Conservation (phyloP, 2,329 filamentous ascomycete genomes). For the Trichophyton mentagrophytes region DNA sequence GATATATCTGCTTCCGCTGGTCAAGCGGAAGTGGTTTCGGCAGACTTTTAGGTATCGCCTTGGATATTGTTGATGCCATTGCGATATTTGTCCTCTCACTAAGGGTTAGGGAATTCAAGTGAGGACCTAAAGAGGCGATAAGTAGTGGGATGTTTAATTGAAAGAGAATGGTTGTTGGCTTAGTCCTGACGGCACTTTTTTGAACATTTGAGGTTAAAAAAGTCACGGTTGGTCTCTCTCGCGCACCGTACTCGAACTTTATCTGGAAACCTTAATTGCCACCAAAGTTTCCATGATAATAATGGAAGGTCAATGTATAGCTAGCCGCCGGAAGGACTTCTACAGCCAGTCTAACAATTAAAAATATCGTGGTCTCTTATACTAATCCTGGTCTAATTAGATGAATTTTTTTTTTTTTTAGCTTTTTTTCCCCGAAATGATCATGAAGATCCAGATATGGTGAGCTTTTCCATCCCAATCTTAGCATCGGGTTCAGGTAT, state of each 20-base stretch:
- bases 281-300: neutral
- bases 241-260: neutral
- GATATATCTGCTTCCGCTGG: slow-evolving; percentile 33
- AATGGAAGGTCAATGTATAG: neutral
- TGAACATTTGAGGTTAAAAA: neutral
- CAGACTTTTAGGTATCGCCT: neutral
- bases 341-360: neutral
- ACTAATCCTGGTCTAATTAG: neutral
- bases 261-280: neutral
- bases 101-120: neutral
- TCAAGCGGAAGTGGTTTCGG: slow-evolving; percentile 8
- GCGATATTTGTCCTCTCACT: neutral
- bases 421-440: neutral
- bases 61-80: slow-evolving; percentile 2
- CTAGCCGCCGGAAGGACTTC: neutral
- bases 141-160: neutral
- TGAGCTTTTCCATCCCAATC: slow-evolving; percentile 3
- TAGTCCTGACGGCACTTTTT: neutral
- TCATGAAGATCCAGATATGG: slow-evolving; percentile 2
- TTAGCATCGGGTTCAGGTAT: neutral
- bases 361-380: neutral
- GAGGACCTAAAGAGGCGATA: neutral
- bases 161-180: neutral
- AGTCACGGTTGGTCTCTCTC: neutral
- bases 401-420: neutral